These are phyloP conservation scores for Ceratobasidium sp. DNA, from an alignment of 1,284 basidiomycete species.

Conservation along the genomic window DNA sequence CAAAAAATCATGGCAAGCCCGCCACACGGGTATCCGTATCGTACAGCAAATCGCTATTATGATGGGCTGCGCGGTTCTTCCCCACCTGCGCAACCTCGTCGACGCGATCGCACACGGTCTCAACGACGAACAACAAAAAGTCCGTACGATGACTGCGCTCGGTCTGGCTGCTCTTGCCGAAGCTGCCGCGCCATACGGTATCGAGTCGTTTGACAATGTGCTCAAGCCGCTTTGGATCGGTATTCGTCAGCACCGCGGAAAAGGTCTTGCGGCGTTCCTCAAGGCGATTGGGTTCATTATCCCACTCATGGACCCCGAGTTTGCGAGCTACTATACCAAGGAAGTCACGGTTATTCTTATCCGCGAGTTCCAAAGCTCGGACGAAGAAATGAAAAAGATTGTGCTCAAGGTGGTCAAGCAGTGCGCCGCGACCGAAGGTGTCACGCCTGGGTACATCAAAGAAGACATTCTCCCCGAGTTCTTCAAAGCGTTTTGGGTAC, in stretches of 20 bases:
- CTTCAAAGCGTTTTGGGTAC: slow-evolving; percentile 95
- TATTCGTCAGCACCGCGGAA: slow-evolving; percentile 96
- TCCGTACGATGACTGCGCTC: slow-evolving; percentile 97
- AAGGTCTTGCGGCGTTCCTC: slow-evolving; percentile 95
- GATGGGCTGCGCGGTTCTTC: slow-evolving; percentile 99
- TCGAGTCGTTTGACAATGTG: slow-evolving; percentile 98
- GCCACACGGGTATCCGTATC: slow-evolving; percentile 98
- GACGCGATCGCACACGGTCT: slow-evolving; percentile 96
- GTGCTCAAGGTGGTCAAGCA: slow-evolving; percentile 99
- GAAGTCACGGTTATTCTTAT: slow-evolving; percentile 98
- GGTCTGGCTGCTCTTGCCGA: slow-evolving; percentile 96
- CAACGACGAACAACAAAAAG: slow-evolving; percentile 98
- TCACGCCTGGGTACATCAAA: slow-evolving; percentile 90
- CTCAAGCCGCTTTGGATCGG: slow-evolving; percentile 98
- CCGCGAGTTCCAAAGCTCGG: slow-evolving; percentile 98
- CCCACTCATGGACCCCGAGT: slow-evolving; percentile 99
- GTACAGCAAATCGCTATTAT: slow-evolving; percentile 99
- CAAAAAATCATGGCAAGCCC: slow-evolving; percentile 99
- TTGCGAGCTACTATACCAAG: slow-evolving; percentile 96
- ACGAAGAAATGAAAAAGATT: slow-evolving; percentile 99
- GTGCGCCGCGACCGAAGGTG: slow-evolving; percentile 96
- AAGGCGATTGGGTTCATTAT: slow-evolving; percentile 99
- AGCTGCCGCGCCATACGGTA: slow-evolving; percentile 97
- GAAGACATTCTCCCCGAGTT: slow-evolving; percentile 99
- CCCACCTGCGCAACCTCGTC: slow-evolving; percentile 94